A percentile compares a stretch with the other conserved stretches of the same genome.
phyloP scores from a whole-genome alignment of 2,329 filamentous ascomycete genomes.

The Epichloe gansuensis region DNA sequence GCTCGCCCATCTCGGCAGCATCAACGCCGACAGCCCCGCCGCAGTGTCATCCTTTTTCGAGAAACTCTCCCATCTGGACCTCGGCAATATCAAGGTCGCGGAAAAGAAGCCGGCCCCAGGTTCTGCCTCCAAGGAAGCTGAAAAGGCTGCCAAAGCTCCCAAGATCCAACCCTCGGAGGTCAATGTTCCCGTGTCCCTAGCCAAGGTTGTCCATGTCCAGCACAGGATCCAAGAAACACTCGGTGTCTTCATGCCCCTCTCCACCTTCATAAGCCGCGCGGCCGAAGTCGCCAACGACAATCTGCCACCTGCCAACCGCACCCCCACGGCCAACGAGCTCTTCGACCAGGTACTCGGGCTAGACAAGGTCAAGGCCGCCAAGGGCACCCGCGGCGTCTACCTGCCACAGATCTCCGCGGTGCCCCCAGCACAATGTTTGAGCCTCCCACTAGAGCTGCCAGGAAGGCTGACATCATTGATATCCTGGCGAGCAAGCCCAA shows the following conservation, averaged over 20 bases:
- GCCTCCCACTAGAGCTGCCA: conserved; percentile 18
- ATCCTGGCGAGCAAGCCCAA: conserved; percentile 39
- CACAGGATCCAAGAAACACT: conserved; percentile 65
- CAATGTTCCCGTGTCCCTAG: conserved; percentile 65
- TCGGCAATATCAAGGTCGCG: conserved; percentile 87
- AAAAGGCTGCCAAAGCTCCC: conserved; percentile 27
- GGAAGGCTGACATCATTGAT: conserved; percentile 64
- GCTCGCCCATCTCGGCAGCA: conserved; percentile 73
- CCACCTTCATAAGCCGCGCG: conserved; percentile 77
- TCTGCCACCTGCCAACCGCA: conserved; percentile 54
- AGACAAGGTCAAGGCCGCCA: conserved; percentile 31
- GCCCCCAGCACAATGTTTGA: conserved; percentile 28
- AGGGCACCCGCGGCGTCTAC: conserved; percentile 51
- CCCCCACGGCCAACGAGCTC: conserved; percentile 63
- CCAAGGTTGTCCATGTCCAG: conserved; percentile 69
- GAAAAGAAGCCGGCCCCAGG: conserved; percentile 30
- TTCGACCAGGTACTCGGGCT: conserved; percentile 82
- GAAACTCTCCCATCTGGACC: conserved; percentile 72
- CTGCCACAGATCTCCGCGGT: conserved; percentile 57
- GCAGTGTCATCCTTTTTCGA: conserved; percentile 59
- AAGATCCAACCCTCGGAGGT: conserved; percentile 44
- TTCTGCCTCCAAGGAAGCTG: conserved; percentile 26
- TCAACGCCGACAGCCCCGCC: conserved; percentile 59
- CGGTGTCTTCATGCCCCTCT: conserved; percentile 70
- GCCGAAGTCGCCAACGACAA: conserved; percentile 79